phyloP scores from a whole-genome alignment of 2,329 filamentous ascomycete genomes.

The Cytospora piceicola region DNA sequence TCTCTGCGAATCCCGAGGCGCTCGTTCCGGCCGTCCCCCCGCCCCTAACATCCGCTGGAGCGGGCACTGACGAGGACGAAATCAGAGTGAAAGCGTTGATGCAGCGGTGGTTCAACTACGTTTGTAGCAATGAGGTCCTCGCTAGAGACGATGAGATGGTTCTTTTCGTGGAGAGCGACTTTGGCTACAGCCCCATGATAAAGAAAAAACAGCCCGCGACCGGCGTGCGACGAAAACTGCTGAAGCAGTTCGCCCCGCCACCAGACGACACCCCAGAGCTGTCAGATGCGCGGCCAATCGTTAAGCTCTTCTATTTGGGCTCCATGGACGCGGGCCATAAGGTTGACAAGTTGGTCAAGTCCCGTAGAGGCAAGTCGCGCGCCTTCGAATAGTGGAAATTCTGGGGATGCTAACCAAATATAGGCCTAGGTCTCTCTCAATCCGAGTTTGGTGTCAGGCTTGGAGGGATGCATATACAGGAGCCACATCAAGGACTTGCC shows the following conservation, averaged over 20 bases:
- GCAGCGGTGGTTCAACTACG: constrained; percentile 93
- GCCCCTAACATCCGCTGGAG: constrained; percentile 90
- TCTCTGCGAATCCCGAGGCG: constrained; percentile 96
- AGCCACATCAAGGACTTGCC: constrained; percentile 83
- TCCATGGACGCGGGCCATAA: constrained; percentile 98
- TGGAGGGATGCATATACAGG: constrained; percentile 82
- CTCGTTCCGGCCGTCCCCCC: constrained; percentile 93
- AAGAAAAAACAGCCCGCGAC: constrained; percentile 97
- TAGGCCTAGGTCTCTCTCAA: constrained; percentile 88
- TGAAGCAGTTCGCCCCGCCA: constrained; percentile 98
- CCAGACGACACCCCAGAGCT: constrained; percentile 97
- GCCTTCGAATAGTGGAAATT: background rate
- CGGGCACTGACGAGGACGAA: constrained; percentile 96
- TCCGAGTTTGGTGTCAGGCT: constrained; percentile 93
- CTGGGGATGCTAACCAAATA: constrained; percentile 38
- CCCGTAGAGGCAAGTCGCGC: constrained; percentile 73
- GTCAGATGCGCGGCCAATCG: constrained; percentile 82
- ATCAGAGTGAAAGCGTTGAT: constrained; percentile 82
- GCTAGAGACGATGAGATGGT: constrained; percentile 97
- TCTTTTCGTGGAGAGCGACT: constrained; percentile 98
- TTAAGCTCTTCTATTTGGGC: constrained; percentile 94
- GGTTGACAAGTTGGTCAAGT: constrained; percentile 91
- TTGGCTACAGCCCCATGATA: constrained; percentile 94
- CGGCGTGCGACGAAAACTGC: constrained; percentile 88
- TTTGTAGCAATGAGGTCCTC: constrained; percentile 88